phyloP scores from a whole-genome alignment of 345 rosid genomes.

The Euphorbia pulcherrima region DNA sequence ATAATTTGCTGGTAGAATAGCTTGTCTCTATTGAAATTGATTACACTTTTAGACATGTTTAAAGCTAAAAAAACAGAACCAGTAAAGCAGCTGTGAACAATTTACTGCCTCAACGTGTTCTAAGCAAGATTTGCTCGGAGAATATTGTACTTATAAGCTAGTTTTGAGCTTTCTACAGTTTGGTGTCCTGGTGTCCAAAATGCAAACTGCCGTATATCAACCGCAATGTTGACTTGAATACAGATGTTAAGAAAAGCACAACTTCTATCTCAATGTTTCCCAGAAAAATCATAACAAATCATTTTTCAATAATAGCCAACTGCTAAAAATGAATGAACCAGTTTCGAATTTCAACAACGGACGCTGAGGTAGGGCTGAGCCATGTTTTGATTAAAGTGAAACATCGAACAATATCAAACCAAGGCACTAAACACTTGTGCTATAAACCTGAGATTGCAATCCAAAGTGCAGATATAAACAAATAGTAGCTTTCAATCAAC shows the following conservation, averaged over 20 bases:
- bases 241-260: not conserved
- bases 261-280: not conserved
- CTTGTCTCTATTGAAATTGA: not conserved
- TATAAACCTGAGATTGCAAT: conserved; percentile 5
- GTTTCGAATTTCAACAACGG: not conserved
- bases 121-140: not conserved
- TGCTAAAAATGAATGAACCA: not conserved
- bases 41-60: not conserved
- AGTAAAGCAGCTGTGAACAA: not conserved
- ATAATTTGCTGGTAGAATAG: not conserved
- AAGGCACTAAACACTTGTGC: conserved; percentile 4
- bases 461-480: not conserved
- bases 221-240: not conserved
- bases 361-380: too few relatives aligned
- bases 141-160: too few relatives aligned
- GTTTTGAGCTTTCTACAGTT: not conserved
- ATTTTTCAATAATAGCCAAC: not conserved
- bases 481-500: not conserved
- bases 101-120: not conserved
- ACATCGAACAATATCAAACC: not conserved
- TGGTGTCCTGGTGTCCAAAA: not conserved
- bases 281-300: not conserved
- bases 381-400: not conserved
- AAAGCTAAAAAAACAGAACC: not conserved
- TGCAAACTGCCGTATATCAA: not conserved